Conservation (phyloP, 176 grass and related monocot genomes). For the sorghum (Sorghum bicolor) region DNA sequence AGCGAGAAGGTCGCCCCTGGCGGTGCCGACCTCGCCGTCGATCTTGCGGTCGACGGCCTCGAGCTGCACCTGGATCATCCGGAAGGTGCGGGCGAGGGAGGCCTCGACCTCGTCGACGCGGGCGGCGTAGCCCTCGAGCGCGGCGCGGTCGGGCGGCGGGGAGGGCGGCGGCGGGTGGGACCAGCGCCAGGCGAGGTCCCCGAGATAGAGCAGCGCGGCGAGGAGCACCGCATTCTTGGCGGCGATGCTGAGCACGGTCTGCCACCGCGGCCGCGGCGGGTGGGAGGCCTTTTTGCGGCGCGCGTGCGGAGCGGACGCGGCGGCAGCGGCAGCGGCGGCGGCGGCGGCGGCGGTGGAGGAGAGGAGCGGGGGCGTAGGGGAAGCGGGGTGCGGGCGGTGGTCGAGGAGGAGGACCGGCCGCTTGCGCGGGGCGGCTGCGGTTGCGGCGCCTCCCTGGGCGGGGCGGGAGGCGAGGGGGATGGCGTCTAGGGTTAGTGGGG, state of each 20-base stretch:
- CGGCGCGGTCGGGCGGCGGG: slow-evolving; percentile 5
- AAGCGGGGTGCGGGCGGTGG: slow-evolving; percentile 20
- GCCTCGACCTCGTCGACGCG: slow-evolving; percentile 65
- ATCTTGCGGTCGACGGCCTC: slow-evolving; percentile 87
- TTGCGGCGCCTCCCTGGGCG: not conserved
- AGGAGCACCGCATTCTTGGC: slow-evolving; percentile 50
- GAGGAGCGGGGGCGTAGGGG: not conserved
- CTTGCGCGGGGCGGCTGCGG: slow-evolving; percentile 38
- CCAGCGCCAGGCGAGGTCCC: slow-evolving; percentile 47
- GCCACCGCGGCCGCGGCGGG: slow-evolving; percentile 32
- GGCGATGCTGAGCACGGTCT: slow-evolving; percentile 47
- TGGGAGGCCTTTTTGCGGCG: slow-evolving; percentile 27
- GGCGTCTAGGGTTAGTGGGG: slow-evolving; percentile 32
- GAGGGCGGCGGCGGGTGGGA: slow-evolving; percentile 1
- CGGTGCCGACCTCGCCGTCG: slow-evolving; percentile 43
- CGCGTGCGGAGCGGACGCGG: not conserved
- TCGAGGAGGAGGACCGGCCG: slow-evolving; percentile 43
- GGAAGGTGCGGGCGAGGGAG: slow-evolving; percentile 50
- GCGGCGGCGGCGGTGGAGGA: not conserved
- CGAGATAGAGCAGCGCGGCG: slow-evolving; percentile 47
- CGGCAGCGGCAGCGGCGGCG: not conserved
- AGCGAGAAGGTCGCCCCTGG: slow-evolving; percentile 33
- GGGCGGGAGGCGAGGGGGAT: slow-evolving; percentile 27
- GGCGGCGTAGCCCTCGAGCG: slow-evolving; percentile 35
- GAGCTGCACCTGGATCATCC: slow-evolving; percentile 71